Evolutionary conservation across 352 stramenopile genomes (phyloP), one percentile per base, ranked within the genome.

Genomic region (Phytopythium chamaehyphon): DNA sequence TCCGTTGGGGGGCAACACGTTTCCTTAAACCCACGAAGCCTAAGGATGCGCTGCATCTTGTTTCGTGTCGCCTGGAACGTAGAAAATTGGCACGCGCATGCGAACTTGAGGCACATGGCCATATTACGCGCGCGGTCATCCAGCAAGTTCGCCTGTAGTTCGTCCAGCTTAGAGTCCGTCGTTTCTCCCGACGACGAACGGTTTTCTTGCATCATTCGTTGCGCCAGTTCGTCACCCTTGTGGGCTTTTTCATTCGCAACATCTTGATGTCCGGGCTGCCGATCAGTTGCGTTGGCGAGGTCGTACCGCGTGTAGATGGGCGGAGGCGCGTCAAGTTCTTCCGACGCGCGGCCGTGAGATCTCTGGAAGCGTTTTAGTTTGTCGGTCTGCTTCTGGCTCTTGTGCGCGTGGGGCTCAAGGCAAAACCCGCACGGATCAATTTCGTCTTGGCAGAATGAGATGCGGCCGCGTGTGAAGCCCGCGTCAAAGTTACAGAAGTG

Each of bases 401-500:
- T 37, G 22, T 57, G 57, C 24, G 48, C 55, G 18, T 55, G 54
- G 53, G 59, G 58, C 47, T 90, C 75, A 19, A 90, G 64, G 54
- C 62, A 79, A 42, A 90, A 58, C 21, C 78, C 72, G 24, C 75
- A 87, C 37, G 52, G 55, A 42, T 86, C 66, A 10, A 68, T 54
- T 48, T 82, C 71, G 38, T 80, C 75, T 10, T 48, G 51, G 16
- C 70, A 53, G 10, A 75, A 50, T 22, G 55, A 59, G 23, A 78
- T 62, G 16, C 73, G 39, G 2, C 76, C 60, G 14, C 55, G 63
- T 2, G 56, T 58, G 22, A 94, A 81, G 4, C 75, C 81, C 0
- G 67, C 74, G 46, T 94, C 81, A 59, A 90, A 92, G 62, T 94
- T 86, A 55, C 78, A 88, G 47, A 94, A 94, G 58, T 71, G 89